Percentiles rank a stretch among this genome's conserved stretches.
Evolutionary conservation across 1,139 yeast genomes (phyloP).

Genomic region (Yamadazyma diospyri): DNA sequence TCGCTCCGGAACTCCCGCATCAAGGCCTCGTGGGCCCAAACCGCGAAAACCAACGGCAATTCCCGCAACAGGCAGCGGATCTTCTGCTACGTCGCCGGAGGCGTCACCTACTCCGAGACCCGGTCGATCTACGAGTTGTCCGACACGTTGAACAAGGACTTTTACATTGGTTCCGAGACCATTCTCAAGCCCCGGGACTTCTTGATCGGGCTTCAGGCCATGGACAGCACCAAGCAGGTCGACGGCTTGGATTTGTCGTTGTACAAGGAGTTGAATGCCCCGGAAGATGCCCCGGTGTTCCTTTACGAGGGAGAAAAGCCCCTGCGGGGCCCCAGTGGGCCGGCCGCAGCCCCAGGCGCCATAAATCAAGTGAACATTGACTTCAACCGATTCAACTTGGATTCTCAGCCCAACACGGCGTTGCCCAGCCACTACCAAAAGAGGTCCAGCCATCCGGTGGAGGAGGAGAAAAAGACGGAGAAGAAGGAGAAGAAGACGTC

Average conservation of each 20-base stretch:
- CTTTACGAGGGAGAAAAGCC: conserved; percentile 26
- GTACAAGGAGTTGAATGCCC: conserved; percentile 21
- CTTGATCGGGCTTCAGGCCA: conserved; percentile 42
- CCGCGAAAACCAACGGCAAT: conserved; percentile 15
- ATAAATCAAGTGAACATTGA: conserved; percentile 14
- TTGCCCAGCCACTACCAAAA: conserved; percentile 32
- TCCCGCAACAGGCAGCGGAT: conserved; percentile 62
- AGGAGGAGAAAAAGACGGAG: conserved; percentile 9
- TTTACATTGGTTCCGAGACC: conserved; percentile 81
- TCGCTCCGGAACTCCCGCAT: conserved; percentile 71
- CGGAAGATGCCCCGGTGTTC: conserved; percentile 32
- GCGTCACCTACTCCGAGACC: conserved; percentile 79
- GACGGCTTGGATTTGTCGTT: conserved; percentile 35
- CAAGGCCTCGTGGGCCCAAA: conserved; percentile 78
- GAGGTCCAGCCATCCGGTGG: conserved; percentile 17
- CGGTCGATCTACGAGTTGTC: conserved; percentile 75
- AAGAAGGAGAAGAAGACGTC: conserved; percentile 33
- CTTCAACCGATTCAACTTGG: conserved; percentile 15
- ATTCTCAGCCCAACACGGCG: conserved; percentile 11
- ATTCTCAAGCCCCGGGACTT: conserved; percentile 63
- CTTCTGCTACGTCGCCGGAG: conserved; percentile 85
- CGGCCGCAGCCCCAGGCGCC: background rate
- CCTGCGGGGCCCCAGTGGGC: background rate
- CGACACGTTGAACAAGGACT: conserved; percentile 59
- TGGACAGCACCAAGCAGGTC: conserved; percentile 32